phyloP scores from a whole-genome alignment of 108 stramenopile species.

The Nitzschia palea region DNA sequence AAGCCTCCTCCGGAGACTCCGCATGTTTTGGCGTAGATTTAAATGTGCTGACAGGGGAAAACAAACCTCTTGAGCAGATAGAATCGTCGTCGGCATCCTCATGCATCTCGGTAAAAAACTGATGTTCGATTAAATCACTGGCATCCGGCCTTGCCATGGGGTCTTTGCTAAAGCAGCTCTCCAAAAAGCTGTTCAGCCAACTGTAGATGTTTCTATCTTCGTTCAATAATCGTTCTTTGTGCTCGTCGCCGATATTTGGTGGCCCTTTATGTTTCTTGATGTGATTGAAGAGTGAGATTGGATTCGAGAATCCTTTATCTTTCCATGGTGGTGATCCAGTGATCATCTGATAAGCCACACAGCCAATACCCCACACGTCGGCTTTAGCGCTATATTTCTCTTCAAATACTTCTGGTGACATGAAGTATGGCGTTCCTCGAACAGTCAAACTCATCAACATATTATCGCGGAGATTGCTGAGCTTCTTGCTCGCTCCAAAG shows the following conservation, averaged over 20 bases:
- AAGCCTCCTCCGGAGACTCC: background rate
- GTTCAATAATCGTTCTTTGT: background rate
- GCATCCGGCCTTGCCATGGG: slow-evolving; percentile 67
- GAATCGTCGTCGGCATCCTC: slow-evolving; percentile 29
- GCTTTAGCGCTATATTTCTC: slow-evolving; percentile 84
- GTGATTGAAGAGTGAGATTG: slow-evolving; percentile 85
- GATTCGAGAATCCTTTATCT: slow-evolving; percentile 87
- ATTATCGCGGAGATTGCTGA: slow-evolving; percentile 39
- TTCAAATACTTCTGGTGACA: slow-evolving; percentile 94
- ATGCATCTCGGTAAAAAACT: slow-evolving; percentile 38
- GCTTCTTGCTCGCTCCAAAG: slow-evolving; percentile 87
- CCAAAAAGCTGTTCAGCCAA: slow-evolving; percentile 36
- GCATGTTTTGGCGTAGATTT: background rate
- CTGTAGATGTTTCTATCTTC: slow-evolving; percentile 1
- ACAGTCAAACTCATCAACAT: slow-evolving; percentile 82
- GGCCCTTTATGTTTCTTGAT: slow-evolving; percentile 57
- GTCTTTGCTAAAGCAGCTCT: slow-evolving; percentile 71
- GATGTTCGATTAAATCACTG: slow-evolving; percentile 32
- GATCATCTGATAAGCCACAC: slow-evolving; percentile 88
- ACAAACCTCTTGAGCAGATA: slow-evolving; percentile 20
- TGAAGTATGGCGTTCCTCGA: slow-evolving; percentile 92
- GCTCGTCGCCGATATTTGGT: slow-evolving; percentile 45
- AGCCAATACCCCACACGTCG: slow-evolving; percentile 91
- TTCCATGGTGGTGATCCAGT: slow-evolving; percentile 91
- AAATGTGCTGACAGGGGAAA: slow-evolving; percentile 28